Conservation (phyloP, 2,329 filamentous ascomycete genomes). For the Ascocoryne sarcoides region DNA sequence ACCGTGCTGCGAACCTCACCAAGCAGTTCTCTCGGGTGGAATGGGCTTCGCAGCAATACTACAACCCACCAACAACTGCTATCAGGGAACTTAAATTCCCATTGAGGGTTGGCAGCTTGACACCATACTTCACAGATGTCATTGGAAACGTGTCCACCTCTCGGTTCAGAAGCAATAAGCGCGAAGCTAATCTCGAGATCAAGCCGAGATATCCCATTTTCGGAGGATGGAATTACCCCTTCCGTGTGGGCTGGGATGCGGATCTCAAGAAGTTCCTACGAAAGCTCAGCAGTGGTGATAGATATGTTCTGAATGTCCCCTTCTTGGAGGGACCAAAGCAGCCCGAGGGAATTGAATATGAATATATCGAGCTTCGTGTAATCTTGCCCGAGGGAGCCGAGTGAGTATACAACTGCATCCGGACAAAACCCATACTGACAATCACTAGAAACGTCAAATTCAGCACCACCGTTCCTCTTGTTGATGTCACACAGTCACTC, state of each 20-base stretch:
- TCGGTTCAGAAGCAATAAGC: constrained; percentile 67
- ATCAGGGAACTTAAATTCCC: constrained; percentile 76
- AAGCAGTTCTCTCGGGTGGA: constrained; percentile 67
- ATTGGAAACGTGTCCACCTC: constrained; percentile 97
- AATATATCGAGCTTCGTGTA: constrained; percentile 68
- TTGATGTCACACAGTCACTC: constrained; percentile 48
- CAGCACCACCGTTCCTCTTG: constrained; percentile 63
- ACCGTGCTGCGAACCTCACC: constrained; percentile 73
- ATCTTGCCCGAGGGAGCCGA: constrained; percentile 86
- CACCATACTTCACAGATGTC: constrained; percentile 91
- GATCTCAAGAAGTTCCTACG: constrained; percentile 71
- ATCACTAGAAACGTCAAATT: constrained; percentile 65
- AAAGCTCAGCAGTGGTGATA: constrained; percentile 48
- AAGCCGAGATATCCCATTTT: constrained; percentile 96
- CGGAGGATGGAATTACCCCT: constrained; percentile 96
- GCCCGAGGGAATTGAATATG: constrained; percentile 77
- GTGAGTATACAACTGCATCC: constrained; percentile 48
- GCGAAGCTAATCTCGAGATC: constrained; percentile 77
- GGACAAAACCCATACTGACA: constrained; percentile 28
- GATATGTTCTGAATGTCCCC: constrained; percentile 82
- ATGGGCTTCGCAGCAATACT: constrained; percentile 65
- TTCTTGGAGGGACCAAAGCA: constrained; percentile 90
- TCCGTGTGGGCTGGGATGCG: constrained; percentile 92
- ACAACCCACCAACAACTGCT: constrained; percentile 67
- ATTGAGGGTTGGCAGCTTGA: constrained; percentile 67